A percentile compares a stretch with the other conserved stretches of the same genome.
These are phyloP conservation scores for Ceratocystiopsis brevicomis DNA, from an alignment of 2,329 filamentous ascomycete species.

Conservation along the genomic window DNA sequence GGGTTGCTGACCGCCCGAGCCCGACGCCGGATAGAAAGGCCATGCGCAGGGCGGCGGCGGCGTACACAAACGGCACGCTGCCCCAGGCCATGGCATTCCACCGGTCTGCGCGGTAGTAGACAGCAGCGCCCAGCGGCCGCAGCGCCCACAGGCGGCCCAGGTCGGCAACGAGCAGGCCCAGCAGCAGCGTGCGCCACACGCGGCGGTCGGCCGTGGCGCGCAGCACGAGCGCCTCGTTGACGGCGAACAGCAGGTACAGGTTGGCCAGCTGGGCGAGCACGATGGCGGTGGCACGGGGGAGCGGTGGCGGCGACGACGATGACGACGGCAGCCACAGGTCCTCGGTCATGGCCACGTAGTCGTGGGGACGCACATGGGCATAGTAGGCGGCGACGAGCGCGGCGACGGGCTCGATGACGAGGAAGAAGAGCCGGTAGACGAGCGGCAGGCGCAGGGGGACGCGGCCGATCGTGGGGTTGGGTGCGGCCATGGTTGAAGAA, in stretches of 20 bases:
- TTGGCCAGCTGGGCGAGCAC: slow-evolving; percentile 59
- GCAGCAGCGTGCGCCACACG: slow-evolving; percentile 51
- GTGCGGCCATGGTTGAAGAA: neutral
- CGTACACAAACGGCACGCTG: slow-evolving; percentile 52
- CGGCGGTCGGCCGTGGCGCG: slow-evolving; percentile 46
- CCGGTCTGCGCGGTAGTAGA: slow-evolving; percentile 42
- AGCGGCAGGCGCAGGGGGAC: slow-evolving; percentile 16
- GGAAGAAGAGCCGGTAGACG: slow-evolving; percentile 54
- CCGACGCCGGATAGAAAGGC: slow-evolving; percentile 42
- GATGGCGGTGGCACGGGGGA: slow-evolving; percentile 30
- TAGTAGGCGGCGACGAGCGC: slow-evolving; percentile 34
- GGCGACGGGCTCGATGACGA: slow-evolving; percentile 46
- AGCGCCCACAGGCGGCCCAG: slow-evolving; percentile 56
- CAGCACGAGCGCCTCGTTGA: slow-evolving; percentile 61
- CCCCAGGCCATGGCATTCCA: slow-evolving; percentile 55
- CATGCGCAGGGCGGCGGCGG: slow-evolving; percentile 39
- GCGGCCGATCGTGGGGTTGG: neutral
- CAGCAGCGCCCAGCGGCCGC: slow-evolving; percentile 31
- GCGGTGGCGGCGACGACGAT: neutral
- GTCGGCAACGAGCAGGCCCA: slow-evolving; percentile 55
- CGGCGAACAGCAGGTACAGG: slow-evolving; percentile 56
- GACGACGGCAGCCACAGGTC: slow-evolving; percentile 28
- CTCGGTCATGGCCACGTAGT: slow-evolving; percentile 48
- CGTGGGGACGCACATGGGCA: slow-evolving; percentile 27
- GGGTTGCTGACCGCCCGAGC: slow-evolving; percentile 12